phyloP scores from a whole-genome alignment of 768 basidiomycete genomes.

The Rhodosporidiobolus odoratus region DNA sequence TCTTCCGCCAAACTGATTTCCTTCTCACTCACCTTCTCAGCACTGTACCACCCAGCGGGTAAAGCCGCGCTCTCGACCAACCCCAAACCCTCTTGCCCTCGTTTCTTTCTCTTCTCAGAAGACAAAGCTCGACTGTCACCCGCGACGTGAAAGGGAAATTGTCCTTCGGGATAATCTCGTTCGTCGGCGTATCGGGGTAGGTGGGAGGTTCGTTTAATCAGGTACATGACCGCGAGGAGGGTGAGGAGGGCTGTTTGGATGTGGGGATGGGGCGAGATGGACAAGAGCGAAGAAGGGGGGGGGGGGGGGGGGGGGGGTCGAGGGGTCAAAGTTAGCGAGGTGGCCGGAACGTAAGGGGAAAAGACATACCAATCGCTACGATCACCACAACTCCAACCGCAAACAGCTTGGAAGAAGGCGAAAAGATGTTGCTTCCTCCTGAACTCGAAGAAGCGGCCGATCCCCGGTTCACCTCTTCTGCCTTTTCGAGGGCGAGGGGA shows the following conservation, averaged over 20 bases:
- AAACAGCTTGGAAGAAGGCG: conserved; percentile 13
- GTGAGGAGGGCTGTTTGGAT: conserved; percentile 13
- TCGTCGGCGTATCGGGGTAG: conserved; percentile 17
- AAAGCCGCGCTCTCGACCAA: not conserved
- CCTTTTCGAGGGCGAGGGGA: not conserved
- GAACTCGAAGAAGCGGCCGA: too few species aligned
- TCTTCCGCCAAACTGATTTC: too few species aligned
- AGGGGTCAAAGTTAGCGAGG: not conserved
- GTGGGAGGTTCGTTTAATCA: conserved; percentile 14
- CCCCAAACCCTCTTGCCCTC: not conserved
- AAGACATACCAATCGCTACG: conserved; percentile 20
- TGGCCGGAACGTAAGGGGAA: not conserved
- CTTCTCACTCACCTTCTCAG: not conserved
- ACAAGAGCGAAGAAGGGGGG: too few species aligned
- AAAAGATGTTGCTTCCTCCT: conserved; percentile 13
- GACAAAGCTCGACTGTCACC: not conserved
- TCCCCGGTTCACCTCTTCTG: not conserved
- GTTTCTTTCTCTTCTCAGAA: not conserved
- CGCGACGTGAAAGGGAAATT: not conserved
- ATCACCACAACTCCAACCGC: conserved; percentile 22
- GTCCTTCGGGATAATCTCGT: conserved; percentile 25
- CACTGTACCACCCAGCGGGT: not conserved
- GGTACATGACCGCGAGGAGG: conserved; percentile 16
- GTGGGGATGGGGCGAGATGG: not conserved
- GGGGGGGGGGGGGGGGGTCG: not conserved